phyloP scores from a whole-genome alignment of 768 basidiomycete species.

The Mycena metata region DNA sequence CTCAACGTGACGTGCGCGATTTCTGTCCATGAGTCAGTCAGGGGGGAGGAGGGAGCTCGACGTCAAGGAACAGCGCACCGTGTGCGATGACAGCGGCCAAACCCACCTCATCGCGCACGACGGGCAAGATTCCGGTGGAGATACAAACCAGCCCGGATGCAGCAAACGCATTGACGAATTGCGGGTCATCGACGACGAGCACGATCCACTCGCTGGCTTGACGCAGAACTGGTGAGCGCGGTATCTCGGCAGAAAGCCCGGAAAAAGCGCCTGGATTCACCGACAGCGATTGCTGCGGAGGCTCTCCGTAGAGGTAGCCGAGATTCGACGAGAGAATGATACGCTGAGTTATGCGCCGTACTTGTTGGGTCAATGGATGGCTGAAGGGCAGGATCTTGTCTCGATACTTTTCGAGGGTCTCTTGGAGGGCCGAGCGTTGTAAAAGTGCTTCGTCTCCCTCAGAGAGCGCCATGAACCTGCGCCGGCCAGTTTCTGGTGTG shows the following conservation, averaged over 20 bases:
- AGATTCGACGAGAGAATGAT: constrained; percentile 81
- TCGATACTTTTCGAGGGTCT: constrained; percentile 68
- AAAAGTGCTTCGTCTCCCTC: constrained; percentile 54
- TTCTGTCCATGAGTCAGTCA: constrained; percentile 59
- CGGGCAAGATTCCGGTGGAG: constrained; percentile 36
- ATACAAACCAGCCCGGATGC: constrained; percentile 35
- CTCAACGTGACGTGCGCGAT: constrained; percentile 82
- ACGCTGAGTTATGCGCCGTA: constrained; percentile 75
- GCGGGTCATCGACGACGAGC: constrained; percentile 33
- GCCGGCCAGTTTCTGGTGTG: constrained; percentile 88
- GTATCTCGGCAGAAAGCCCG: too few species aligned
- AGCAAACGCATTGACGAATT: constrained; percentile 36
- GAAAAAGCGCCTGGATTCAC: too few species aligned
- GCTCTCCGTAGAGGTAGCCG: constrained; percentile 66
- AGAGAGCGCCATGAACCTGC: constrained; percentile 80
- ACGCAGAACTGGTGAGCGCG: too few species aligned
- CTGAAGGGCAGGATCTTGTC: constrained; percentile 71
- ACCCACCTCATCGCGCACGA: constrained; percentile 34
- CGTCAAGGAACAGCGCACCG: constrained; percentile 4
- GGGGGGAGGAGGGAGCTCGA: not conserved
- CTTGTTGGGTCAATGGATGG: constrained; percentile 75
- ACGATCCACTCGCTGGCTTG: constrained; percentile 39
- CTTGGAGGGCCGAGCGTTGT: constrained; percentile 49
- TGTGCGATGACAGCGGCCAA: constrained; percentile 37
- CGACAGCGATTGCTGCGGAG: too few species aligned